phyloP scores from a whole-genome alignment of 1,284 basidiomycete species.

The Omphalotus olearius region DNA sequence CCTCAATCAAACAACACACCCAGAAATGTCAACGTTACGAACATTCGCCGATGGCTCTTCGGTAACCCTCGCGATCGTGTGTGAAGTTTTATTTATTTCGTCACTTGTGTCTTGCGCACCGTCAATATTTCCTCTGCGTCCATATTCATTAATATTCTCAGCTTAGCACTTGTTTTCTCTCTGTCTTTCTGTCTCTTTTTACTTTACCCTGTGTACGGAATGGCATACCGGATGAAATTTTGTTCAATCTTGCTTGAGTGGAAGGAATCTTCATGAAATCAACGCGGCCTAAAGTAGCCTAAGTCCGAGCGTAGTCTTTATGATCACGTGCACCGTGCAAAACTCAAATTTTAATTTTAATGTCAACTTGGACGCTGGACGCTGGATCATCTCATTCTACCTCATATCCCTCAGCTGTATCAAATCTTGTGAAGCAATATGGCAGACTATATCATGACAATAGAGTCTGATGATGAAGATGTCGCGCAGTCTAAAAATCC shows the following conservation, averaged over 20 bases:
- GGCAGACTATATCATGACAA: slow-evolving; percentile 74
- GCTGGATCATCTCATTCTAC: too few relatives aligned
- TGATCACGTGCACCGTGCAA: too few relatives aligned
- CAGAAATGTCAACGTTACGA: slow-evolving; percentile 32
- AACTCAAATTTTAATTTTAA: too few relatives aligned
- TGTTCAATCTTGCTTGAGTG: background rate
- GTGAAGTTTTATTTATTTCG: slow-evolving; percentile 21
- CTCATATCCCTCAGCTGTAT: background rate
- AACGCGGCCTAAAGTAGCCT: too few relatives aligned
- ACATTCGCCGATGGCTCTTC: slow-evolving; percentile 25
- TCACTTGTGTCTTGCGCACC: background rate
- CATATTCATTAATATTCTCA: too few relatives aligned
- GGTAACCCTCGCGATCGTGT: slow-evolving; percentile 21
- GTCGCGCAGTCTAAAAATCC: slow-evolving; percentile 17
- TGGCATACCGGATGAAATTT: background rate
- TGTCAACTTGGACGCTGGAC: too few relatives aligned
- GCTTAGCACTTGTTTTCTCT: too few relatives aligned
- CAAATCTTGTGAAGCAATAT: slow-evolving; percentile 22
- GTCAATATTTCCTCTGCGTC: too few relatives aligned
- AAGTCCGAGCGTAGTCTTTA: too few relatives aligned
- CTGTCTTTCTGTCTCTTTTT: background rate
- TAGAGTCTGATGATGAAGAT: slow-evolving; percentile 75
- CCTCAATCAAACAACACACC: slow-evolving; percentile 22
- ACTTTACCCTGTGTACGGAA: background rate
- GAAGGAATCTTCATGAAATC: background rate